Percentiles rank a stretch among this genome's conserved stretches.
These are phyloP conservation scores for Ogataea nitratoaversa DNA, from an alignment of 805 yeast species.

Conservation along the genomic window DNA sequence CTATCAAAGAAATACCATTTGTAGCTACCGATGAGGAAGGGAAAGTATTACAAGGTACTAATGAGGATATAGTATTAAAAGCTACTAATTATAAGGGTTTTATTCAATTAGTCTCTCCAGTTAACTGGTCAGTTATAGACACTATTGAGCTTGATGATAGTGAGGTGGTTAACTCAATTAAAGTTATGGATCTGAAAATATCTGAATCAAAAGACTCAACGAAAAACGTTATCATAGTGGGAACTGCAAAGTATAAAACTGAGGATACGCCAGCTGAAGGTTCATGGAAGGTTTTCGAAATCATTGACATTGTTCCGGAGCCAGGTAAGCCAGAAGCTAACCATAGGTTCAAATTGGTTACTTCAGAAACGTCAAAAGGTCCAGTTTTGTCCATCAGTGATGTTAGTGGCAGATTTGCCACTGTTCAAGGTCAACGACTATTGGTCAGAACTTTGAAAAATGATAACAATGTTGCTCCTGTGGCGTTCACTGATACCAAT, in stretches of 20 bases:
- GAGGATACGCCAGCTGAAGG: slow-evolving; percentile 85
- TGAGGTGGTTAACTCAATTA: slow-evolving; percentile 57
- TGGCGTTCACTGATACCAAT: slow-evolving; percentile 87
- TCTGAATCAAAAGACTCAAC: slow-evolving; percentile 33
- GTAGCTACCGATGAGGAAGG: slow-evolving; percentile 74
- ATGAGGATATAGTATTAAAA: slow-evolving; percentile 39
- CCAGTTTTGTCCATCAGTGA: slow-evolving; percentile 77
- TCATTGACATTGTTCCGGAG: slow-evolving; percentile 83
- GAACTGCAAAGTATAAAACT: slow-evolving; percentile 67
- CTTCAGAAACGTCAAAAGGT: slow-evolving; percentile 74
- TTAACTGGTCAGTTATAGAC: slow-evolving; percentile 75
- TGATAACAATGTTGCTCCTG: slow-evolving; percentile 83
- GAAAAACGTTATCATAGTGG: slow-evolving; percentile 71
- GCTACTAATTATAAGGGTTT: slow-evolving; percentile 58
- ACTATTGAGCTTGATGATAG: slow-evolving; percentile 59
- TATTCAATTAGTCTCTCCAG: slow-evolving; percentile 65
- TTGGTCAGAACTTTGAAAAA: slow-evolving; percentile 72
- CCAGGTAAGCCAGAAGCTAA: slow-evolving; percentile 82
- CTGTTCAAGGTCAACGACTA: slow-evolving; percentile 81
- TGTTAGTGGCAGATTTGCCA: slow-evolving; percentile 76
- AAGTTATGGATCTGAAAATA: slow-evolving; percentile 45
- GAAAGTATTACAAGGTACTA: slow-evolving; percentile 52
- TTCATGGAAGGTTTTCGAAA: slow-evolving; percentile 65
- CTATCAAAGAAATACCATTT: slow-evolving; percentile 55
- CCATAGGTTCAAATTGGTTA: slow-evolving; percentile 68